Base-by-base conservation (phyloP, 2,329 filamentous ascomycete species). In the Monosporascus ibericus region DNA sequence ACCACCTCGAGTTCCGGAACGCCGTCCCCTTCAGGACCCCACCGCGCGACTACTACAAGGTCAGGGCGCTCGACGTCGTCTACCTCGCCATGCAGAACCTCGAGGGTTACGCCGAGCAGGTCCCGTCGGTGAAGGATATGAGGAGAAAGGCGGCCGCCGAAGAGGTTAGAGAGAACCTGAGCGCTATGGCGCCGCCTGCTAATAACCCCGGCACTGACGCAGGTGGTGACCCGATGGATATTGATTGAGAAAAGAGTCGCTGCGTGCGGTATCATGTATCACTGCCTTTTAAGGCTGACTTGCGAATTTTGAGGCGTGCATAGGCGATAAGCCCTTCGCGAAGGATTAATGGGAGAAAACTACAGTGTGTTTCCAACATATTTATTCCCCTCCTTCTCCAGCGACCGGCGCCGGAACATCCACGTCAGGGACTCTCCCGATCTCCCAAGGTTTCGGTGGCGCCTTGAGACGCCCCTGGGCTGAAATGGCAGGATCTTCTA, bases 381-480 rank as follows among this genome's bases (percentile, higher is more conserved):
- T 48, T 46, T 53, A 57, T 40, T 48, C 50, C 14, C 38, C 46
- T 3, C 47, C 40, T 47, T 54, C 53, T 22, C 38, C 51, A 44
- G 44, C 24, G 7, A 40, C 30, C 6, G 48, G 46, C 24, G 25
- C 44, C 2, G 36, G 17, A 42, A 47, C 8, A 11, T 52, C 49
- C 9, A 47, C 17, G n/a, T 53, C 42, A 40, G 53, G 27, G 3
- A 49, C 47, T 25, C 68, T 68, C 18, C 79, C 75, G 58, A 76
- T 82, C 70, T 91, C 87, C 87, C 87, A 92, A 2, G 87, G 87
- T 70, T 74, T 74, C 49, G 63, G 59, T 9, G 71, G 65, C 50
- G 66, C 70, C 42, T 58, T 44, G 20, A 61, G 61, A 17, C 54
- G 55, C 18, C 65, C 65, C 17, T 48, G 60, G 9, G 63, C 60